Evolutionary conservation across 2,329 filamentous ascomycete species (phyloP), one percentile per base, ranked within the genome.

Genomic region (Pseudogymnoascus sp.): DNA sequence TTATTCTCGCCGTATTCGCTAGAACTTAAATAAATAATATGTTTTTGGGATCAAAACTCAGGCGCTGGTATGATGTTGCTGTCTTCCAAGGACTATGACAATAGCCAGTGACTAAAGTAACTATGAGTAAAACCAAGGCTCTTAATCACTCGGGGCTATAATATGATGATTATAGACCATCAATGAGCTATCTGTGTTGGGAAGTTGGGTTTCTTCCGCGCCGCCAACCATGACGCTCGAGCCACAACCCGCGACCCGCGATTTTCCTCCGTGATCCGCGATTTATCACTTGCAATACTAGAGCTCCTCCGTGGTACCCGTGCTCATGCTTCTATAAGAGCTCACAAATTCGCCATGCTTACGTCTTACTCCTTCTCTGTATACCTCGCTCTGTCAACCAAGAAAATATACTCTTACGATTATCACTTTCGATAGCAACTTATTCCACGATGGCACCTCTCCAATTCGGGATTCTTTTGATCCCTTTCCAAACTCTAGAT

Each of bases 401-500:
- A 54, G 29, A 54, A 54, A 17, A 33, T 17, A 17, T 17, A 54
- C 5, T 17, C 8, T 17, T 21, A 33, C 26, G 4, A 54, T 33
- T 54, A 31, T 17, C 47, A 54, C 47, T 17, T 33, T 54, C 47
- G 5, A 35, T 21, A 11, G 11, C 47, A 10, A 54, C 11, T 54
- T 54, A 54, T 21, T 21, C 15, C 29, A 63, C 58, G 6, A 70
- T 69, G 68, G 63, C 68, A 31, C 63, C 67, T 26, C 60, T 71
- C 37, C 61, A 68, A 33, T 67, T 71, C 58, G 69, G 69, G 13
- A 44, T 69, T 41, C 63, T 70, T 29, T 64, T 67, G 63, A 62
- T 70, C 26, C 65, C 63, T 1, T 70, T 65, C 60, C 69, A 71
- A 63, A 61, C 62, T 10, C 9, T 70, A 21, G 69, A 71, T 36